Evolutionary conservation across 345 rosid species (phyloP).

Genomic region (Hypericum androsaemum): DNA sequence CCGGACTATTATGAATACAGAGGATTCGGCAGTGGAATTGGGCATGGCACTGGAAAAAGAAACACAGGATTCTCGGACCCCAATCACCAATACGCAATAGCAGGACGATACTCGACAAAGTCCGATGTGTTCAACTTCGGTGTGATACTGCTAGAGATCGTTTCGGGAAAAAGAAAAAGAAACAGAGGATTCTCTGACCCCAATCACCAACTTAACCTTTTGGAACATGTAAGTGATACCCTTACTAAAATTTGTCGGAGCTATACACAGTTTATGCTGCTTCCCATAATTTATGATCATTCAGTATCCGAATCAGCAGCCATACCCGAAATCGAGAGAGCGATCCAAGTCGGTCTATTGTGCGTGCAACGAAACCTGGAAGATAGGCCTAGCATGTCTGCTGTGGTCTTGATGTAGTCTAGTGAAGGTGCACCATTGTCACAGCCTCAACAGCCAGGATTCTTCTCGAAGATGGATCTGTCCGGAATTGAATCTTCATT

Average conservation of each 20-base stretch:
- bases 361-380: constrained; percentile 21
- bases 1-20: constrained; percentile 14
- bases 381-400: constrained; percentile 23
- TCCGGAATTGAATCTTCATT: constrained; percentile 8
- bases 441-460: constrained; percentile 20
- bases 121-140: constrained; percentile 29
- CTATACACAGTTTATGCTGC: neutral
- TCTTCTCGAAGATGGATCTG: constrained; percentile 16
- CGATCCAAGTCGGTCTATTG: constrained; percentile 17
- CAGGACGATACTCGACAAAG: constrained; percentile 23
- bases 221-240: constrained; percentile 20
- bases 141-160: constrained; percentile 21
- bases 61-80: no score
- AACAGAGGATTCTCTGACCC: constrained; percentile 19
- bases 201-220: constrained; percentile 22
- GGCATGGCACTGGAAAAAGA: constrained; percentile 5
- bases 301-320: neutral
- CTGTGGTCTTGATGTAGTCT: constrained; percentile 14
- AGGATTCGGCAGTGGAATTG: constrained; percentile 1
- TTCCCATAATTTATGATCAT: neutral
- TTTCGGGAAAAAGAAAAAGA: constrained; percentile 18
- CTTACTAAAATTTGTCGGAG: neutral
- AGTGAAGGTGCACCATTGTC: constrained; percentile 15
- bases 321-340: constrained; percentile 6
- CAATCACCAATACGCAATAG: constrained; percentile 26